These are phyloP conservation scores for Chaetomium globosum DNA, from an alignment of 2,329 filamentous ascomycete genomes.

Conservation along the genomic window DNA sequence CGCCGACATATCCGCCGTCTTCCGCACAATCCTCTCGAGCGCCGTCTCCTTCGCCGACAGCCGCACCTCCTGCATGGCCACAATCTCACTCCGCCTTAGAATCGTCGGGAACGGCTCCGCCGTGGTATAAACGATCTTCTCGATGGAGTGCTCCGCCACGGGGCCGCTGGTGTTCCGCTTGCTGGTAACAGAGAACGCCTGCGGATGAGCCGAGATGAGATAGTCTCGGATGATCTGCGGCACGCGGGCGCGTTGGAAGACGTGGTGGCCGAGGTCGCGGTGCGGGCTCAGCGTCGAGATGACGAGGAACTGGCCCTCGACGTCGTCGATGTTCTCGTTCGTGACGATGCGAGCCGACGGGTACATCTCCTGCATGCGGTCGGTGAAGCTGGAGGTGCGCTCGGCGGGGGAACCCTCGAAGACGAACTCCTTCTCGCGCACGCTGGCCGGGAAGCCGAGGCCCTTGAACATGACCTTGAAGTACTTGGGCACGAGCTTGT, in stretches of 20 bases:
- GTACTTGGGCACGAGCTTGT: conserved; percentile 77
- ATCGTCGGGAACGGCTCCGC: conserved; percentile 90
- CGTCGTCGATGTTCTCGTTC: conserved; percentile 69
- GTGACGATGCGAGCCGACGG: conserved; percentile 81
- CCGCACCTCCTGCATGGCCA: conserved; percentile 65
- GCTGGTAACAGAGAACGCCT: conserved; percentile 74
- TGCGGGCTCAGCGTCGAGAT: conserved; percentile 80
- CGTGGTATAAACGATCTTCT: conserved; percentile 83
- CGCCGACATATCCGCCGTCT: conserved; percentile 79
- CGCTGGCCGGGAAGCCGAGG: conserved; percentile 76
- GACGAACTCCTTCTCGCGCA: conserved; percentile 90
- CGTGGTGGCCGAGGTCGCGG: conserved; percentile 77
- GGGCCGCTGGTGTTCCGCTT: conserved; percentile 70
- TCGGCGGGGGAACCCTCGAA: conserved; percentile 82
- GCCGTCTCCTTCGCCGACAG: conserved; percentile 82
- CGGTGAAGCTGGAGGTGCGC: conserved; percentile 77
- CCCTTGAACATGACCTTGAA: conserved; percentile 91
- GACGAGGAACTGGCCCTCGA: conserved; percentile 88
- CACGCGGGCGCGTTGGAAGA: conserved; percentile 86
- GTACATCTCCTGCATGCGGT: conserved; percentile 89
- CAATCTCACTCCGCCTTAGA: conserved; percentile 80
- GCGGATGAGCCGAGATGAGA: conserved; percentile 75
- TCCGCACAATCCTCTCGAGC: conserved; percentile 84
- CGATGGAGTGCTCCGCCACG: conserved; percentile 72
- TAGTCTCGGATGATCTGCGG: conserved; percentile 84